Evolutionary conservation across 2,329 filamentous ascomycete genomes (phyloP), one percentile per base, ranked within the genome.

Genomic region (Hypoxylon sp.): DNA sequence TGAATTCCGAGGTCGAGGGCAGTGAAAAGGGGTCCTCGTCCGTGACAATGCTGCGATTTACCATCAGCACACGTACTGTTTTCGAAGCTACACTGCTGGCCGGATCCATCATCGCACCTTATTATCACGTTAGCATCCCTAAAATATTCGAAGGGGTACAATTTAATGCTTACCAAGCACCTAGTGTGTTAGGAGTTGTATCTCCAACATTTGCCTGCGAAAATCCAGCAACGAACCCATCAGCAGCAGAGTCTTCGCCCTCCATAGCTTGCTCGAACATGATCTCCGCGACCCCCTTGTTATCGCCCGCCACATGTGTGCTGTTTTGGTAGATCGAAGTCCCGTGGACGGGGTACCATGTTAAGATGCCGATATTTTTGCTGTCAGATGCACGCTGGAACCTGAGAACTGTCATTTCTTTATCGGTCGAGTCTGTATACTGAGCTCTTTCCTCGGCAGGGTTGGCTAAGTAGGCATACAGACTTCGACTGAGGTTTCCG

Each of bases 321-420:
- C 97, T 97, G 81, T 97, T 97, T 55, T 92, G 92, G 56, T 93
- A 88, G 84, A 97, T 90, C 1, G 93, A 97, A 0, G 94, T 98
- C 39, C 93, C 93, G 79, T 98, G 94, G 0, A 94, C 93, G 1
- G 94, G 89, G 77, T 95, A 97, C 92, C 94, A 98, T 13, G 93
- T 95, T 68, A 98, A 80, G 2, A 96, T 83, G n/a, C 93, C 94
- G 39, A 93, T 88, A 57, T 90, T 90, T 79, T 92, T 92, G 59
- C 87, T 85, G 75, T 95, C 92, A 1, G 87, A 89, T 1, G 87
- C 87, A 42, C 92, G 86, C 70, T 89, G 88, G 74, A 97, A 94
- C 68, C 88, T 89, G 59, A 97, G 82, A 53, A 97, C 82, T 0
- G 92, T 94, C 84, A 97, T 83, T 7, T 89, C 88, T 79, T 93